A percentile compares a stretch with the other conserved stretches of the same genome.
phyloP scores from a whole-genome alignment of 1,284 basidiomycete genomes.

The Exobasidium rhododendri region DNA sequence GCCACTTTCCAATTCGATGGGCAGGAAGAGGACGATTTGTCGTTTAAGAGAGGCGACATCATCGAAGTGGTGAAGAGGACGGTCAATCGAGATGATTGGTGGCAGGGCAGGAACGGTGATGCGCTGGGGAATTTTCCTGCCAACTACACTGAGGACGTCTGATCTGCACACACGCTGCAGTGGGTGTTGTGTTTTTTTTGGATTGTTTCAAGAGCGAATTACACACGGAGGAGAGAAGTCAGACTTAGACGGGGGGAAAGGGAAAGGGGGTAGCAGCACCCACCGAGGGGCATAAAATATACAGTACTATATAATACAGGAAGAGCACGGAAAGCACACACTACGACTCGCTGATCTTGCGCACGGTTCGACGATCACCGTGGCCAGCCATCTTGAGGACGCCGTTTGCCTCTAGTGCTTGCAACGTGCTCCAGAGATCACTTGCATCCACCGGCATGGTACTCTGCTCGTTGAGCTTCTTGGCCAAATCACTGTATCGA shows the following conservation, averaged over 20 bases:
- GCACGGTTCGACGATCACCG: conserved; percentile 7
- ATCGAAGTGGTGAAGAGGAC: conserved; percentile 46
- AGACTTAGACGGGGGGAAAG: too few relatives aligned
- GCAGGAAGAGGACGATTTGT: conserved; percentile 40
- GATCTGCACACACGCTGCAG: too few relatives aligned
- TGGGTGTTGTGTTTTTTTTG: too few relatives aligned
- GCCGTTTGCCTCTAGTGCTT: conserved; percentile 37
- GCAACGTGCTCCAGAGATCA: conserved; percentile 45
- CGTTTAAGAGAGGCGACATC: conserved; percentile 46
- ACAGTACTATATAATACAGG: too few relatives aligned
- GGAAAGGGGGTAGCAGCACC: too few relatives aligned
- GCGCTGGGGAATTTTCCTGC: conserved; percentile 14
- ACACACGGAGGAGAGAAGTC: not conserved
- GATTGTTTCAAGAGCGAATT: too few relatives aligned
- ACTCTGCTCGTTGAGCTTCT: conserved; percentile 46
- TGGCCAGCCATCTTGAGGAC: not conserved
- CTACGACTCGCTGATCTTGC: conserved; percentile 5
- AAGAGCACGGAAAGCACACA: too few relatives aligned
- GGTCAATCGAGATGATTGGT: conserved; percentile 44
- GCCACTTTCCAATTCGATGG: conserved; percentile 49
- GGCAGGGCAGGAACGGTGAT: conserved; percentile 31
- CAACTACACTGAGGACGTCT: conserved; percentile 6
- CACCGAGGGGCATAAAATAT: too few relatives aligned
- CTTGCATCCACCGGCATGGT: conserved; percentile 40
- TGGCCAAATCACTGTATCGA: conserved; percentile 42